These are phyloP conservation scores for Candida argentea DNA, from an alignment of 805 yeast species.

Conservation along the genomic window DNA sequence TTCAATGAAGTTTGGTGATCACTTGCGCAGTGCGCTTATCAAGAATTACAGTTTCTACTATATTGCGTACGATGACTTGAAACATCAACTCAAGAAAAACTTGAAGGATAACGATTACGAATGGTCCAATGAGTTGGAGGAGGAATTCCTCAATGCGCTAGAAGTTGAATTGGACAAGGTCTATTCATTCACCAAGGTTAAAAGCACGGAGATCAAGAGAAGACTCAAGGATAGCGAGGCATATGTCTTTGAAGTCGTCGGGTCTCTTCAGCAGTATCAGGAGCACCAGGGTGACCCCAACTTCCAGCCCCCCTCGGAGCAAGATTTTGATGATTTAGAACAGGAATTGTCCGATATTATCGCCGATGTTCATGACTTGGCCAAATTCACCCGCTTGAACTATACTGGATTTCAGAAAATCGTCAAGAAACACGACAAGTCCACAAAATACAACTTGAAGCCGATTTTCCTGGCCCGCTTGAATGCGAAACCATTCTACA, in stretches of 20 bases:
- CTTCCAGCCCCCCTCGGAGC: constrained; percentile 24
- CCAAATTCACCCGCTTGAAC: constrained; percentile 85
- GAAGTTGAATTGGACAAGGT: constrained; percentile 90
- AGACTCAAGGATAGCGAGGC: constrained; percentile 76
- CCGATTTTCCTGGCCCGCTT: constrained; percentile 92
- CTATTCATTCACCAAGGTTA: constrained; percentile 80
- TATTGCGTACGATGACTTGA: constrained; percentile 83
- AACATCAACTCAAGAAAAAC: constrained; percentile 66
- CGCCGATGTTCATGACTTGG: constrained; percentile 95
- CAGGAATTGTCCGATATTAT: constrained; percentile 57
- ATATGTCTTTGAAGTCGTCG: constrained; percentile 58
- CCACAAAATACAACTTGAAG: constrained; percentile 58
- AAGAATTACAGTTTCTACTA: constrained; percentile 88
- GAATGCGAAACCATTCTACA: constrained; percentile 90
- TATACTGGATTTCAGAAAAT: constrained; percentile 97
- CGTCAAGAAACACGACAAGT: constrained; percentile 92
- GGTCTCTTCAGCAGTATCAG: constrained; percentile 22
- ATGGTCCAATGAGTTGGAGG: constrained; percentile 79
- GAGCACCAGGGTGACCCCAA: constrained; percentile 22
- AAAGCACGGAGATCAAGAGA: constrained; percentile 75
- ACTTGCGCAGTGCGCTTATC: constrained; percentile 77
- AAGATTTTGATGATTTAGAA: constrained; percentile 34
- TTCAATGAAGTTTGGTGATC: constrained; percentile 96
- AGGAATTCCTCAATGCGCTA: constrained; percentile 60
- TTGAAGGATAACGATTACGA: constrained; percentile 41